A percentile compares a stretch with the other conserved stretches of the same genome.
These are phyloP conservation scores for Schizochytrium sp. DNA, from an alignment of 108 stramenopile genomes.

Conservation along the genomic window DNA sequence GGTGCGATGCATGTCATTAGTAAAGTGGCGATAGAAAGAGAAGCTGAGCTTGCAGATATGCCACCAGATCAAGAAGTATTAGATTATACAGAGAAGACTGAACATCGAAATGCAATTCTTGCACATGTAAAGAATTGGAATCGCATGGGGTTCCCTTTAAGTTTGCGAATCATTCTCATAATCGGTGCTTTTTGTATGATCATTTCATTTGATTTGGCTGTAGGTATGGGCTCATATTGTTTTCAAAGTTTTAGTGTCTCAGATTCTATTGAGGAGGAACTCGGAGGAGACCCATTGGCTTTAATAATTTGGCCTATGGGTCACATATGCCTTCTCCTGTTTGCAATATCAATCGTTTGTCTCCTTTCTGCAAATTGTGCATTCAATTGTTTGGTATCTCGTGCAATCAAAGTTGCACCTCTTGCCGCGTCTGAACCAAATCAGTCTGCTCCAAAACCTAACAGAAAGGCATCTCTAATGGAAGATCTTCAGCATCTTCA, in stretches of 20 bases:
- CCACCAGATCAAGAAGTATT: background rate
- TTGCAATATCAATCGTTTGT: background rate
- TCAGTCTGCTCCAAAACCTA: too few relatives aligned
- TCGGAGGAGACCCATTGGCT: conserved; percentile 5
- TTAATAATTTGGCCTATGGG: conserved; percentile 10
- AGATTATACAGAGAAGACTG: background rate
- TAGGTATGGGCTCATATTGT: background rate
- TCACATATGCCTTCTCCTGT: conserved; percentile 2
- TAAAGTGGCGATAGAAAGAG: background rate
- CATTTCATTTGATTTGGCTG: background rate
- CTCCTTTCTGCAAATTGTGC: background rate
- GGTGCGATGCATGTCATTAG: conserved; percentile 35
- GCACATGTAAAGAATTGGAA: conserved; percentile 17
- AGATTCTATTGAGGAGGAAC: background rate
- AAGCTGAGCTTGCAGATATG: conserved; percentile 5
- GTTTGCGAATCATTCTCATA: background rate
- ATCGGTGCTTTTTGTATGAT: background rate
- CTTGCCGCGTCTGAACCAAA: too few relatives aligned
- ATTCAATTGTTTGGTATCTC: too few relatives aligned
- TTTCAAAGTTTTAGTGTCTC: conserved; percentile 17
- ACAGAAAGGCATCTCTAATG: too few relatives aligned
- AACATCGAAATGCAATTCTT: too few relatives aligned
- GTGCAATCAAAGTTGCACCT: too few relatives aligned
- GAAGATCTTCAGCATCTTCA: too few relatives aligned
- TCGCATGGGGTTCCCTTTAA: background rate